These are phyloP conservation scores for Pleurostoma richardsiae DNA, from an alignment of 2,329 filamentous ascomycete genomes.

Conservation along the genomic window DNA sequence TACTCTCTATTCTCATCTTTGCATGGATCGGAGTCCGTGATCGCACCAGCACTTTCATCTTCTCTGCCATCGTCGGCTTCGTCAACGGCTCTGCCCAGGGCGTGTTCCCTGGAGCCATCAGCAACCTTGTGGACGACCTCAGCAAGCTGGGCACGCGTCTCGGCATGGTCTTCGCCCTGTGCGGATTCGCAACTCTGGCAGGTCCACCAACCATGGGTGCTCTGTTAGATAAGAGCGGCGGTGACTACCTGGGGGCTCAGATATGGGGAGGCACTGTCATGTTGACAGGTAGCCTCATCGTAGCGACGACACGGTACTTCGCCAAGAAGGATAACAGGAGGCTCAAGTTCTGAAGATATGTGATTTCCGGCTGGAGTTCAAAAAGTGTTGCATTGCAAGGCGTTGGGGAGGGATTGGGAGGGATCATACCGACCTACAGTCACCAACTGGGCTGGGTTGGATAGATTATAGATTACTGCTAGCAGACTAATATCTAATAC, in stretches of 20 bases:
- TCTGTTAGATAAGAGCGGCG: background rate
- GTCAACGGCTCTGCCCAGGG: background rate
- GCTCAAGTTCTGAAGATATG: too few relatives aligned
- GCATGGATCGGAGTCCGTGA: constrained; percentile 48
- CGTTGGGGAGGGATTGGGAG: too few relatives aligned
- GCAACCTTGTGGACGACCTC: background rate
- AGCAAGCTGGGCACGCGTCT: background rate
- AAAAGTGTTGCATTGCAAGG: too few relatives aligned
- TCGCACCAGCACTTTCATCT: background rate
- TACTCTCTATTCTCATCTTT: constrained; percentile 42
- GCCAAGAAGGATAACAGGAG: background rate
- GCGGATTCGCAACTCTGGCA: background rate
- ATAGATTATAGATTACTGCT: too few relatives aligned
- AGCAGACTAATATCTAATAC: too few relatives aligned
- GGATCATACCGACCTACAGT: too few relatives aligned
- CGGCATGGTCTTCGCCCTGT: background rate
- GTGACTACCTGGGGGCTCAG: background rate
- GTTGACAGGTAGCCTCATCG: background rate
- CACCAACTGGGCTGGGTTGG: too few relatives aligned
- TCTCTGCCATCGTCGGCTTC: background rate
- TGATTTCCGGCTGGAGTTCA: too few relatives aligned
- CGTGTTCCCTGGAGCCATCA: background rate
- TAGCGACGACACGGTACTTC: background rate
- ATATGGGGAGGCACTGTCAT: background rate
- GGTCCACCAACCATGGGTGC: background rate